phyloP scores from a whole-genome alignment of 768 basidiomycete species.

The Boletus reticuloceps region DNA sequence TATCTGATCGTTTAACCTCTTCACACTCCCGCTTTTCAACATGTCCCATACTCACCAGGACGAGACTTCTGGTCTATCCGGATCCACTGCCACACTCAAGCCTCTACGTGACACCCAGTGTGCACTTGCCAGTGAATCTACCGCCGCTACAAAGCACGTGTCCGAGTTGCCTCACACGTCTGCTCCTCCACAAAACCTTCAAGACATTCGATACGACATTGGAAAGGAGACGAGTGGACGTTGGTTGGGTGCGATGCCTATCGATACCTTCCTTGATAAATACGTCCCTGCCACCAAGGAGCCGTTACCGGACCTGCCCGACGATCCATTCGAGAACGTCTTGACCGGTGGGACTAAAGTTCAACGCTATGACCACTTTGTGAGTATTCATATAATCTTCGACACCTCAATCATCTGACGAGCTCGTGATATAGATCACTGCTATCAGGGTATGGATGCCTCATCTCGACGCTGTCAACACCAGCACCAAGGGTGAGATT shows the following conservation, averaged over 20 bases:
- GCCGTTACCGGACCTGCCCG: background rate
- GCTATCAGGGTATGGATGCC: background rate
- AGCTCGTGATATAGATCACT: background rate
- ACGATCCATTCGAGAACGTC: background rate
- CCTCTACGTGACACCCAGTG: too few species aligned
- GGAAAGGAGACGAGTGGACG: background rate
- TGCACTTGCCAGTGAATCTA: background rate
- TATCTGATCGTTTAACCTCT: too few species aligned
- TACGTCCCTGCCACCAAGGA: background rate
- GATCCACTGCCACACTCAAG: too few species aligned
- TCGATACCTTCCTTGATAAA: background rate
- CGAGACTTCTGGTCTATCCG: too few species aligned
- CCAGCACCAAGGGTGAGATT: background rate
- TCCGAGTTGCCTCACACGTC: background rate
- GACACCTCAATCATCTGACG: background rate
- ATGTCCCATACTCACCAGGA: too few species aligned
- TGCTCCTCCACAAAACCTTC: background rate
- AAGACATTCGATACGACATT: background rate
- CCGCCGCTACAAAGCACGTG: background rate
- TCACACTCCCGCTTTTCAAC: too few species aligned
- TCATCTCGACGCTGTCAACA: background rate
- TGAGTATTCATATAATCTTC: background rate
- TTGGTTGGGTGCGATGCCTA: background rate
- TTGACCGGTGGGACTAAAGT: background rate
- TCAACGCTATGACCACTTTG: background rate